Evolutionary conservation across 306 rosid species (phyloP).

Genomic region (Senna tora): DNA sequence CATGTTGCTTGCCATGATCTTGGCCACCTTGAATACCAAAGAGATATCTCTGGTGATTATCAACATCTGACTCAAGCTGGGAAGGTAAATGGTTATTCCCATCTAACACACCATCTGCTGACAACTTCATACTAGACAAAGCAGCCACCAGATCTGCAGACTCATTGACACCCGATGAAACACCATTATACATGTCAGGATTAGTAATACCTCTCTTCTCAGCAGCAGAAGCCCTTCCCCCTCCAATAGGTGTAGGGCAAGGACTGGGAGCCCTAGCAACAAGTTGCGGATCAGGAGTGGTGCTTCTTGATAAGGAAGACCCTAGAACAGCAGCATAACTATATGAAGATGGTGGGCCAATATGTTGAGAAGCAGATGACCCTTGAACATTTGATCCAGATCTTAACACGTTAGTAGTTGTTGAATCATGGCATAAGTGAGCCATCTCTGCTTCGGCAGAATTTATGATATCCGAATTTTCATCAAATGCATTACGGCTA

Average conservation of each 20-base stretch:
- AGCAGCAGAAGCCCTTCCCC: constrained; percentile 62
- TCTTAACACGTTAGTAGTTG: constrained; percentile 50
- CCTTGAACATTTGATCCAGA: constrained; percentile 70
- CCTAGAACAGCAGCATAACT: constrained; percentile 91
- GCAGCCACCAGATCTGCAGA: constrained; percentile 77
- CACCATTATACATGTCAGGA: constrained; percentile 66
- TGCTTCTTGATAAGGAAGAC: constrained; percentile 83
- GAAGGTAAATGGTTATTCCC: constrained; percentile 64
- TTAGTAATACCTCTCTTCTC: constrained; percentile 73
- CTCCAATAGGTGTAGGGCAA: constrained; percentile 87
- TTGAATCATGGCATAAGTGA: constrained; percentile 53
- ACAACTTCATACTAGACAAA: constrained; percentile 78
- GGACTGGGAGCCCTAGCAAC: constrained; percentile 96
- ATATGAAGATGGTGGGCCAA: constrained; percentile 65
- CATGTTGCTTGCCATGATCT: constrained; percentile 63
- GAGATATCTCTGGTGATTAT: constrained; percentile 64
- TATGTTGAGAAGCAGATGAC: constrained; percentile 64
- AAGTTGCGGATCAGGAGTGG: constrained; percentile 88
- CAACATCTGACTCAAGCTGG: constrained; percentile 63
- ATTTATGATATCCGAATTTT: constrained; percentile 60
- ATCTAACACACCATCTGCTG: constrained; percentile 66
- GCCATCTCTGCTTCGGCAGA: constrained; percentile 69
- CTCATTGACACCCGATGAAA: constrained; percentile 66
- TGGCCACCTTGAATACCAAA: constrained; percentile 84
- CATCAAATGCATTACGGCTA: constrained; percentile 87